These are phyloP conservation scores for Aspergillus coremiiformis DNA, from an alignment of 495 filamentous ascomycete genomes.

Conservation along the genomic window DNA sequence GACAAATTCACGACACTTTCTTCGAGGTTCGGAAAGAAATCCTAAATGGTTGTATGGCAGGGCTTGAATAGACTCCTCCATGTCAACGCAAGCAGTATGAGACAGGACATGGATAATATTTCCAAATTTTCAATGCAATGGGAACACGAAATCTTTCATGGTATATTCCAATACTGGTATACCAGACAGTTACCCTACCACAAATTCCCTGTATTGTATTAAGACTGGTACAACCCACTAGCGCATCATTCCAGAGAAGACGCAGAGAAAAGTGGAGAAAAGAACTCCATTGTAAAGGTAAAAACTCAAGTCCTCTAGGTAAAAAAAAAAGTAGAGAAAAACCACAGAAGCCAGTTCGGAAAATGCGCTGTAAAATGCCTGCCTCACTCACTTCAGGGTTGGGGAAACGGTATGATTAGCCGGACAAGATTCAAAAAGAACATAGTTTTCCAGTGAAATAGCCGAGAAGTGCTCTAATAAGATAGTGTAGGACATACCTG, in stretches of 20 bases:
- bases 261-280: too few species aligned
- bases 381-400: background rate
- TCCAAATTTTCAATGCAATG: background rate
- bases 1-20: conserved; percentile 62
- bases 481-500: conserved; percentile 52
- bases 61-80: background rate
- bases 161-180: background rate
- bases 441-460: background rate
- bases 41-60: conserved; percentile 8
- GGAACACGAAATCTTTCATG: background rate
- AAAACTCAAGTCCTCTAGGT: background rate
- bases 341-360: background rate
- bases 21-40: conserved; percentile 65
- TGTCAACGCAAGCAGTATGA: background rate
- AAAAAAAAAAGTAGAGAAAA: too few species aligned
- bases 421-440: background rate
- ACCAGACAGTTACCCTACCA: background rate
- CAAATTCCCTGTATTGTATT: background rate
- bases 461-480: background rate
- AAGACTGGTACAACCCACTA: background rate
- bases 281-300: background rate
- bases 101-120: background rate
- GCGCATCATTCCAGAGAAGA: too few species aligned
- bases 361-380: background rate
- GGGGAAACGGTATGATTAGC: background rate